Evolutionary conservation across 805 yeast genomes (phyloP).

Genomic region (Suhomyces tanzawaensis): DNA sequence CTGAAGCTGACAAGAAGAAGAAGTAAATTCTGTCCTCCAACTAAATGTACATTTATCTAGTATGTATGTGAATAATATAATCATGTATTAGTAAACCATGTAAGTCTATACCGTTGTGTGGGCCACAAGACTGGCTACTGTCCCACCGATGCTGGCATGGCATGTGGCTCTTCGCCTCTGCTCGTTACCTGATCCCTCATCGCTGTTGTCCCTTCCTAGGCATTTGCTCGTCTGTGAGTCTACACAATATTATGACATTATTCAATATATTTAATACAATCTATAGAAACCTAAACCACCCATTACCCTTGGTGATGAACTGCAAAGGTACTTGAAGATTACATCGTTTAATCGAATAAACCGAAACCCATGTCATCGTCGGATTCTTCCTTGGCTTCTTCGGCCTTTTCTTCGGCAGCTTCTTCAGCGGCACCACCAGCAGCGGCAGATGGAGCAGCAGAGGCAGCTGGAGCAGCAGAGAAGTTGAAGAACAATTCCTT

Average conservation of each 20-base stretch:
- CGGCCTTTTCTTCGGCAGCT: slow-evolving; percentile 26
- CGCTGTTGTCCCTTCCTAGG: too few species aligned
- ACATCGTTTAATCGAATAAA: slow-evolving; percentile 38
- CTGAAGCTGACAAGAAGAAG: slow-evolving; percentile 97
- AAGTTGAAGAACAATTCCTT: slow-evolving; percentile 50
- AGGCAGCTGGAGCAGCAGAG: slow-evolving; percentile 45
- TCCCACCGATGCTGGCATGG: too few species aligned
- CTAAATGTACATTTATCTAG: slow-evolving; percentile 9
- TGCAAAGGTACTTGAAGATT: slow-evolving; percentile 1
- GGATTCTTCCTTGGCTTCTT: slow-evolving; percentile 34
- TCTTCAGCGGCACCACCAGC: slow-evolving; percentile 35
- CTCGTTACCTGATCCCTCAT: too few species aligned
- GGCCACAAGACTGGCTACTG: too few species aligned
- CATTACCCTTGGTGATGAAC: neutral
- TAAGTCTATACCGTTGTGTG: too few species aligned
- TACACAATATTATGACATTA: too few species aligned
- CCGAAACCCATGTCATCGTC: slow-evolving; percentile 46
- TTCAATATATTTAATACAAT: slow-evolving; percentile 1
- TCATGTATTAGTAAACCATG: slow-evolving; percentile 6
- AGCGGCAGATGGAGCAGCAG: slow-evolving; percentile 37
- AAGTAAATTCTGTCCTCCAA: slow-evolving; percentile 52
- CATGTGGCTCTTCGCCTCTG: too few species aligned
- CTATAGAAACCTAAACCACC: slow-evolving; percentile 2
- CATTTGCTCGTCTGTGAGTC: too few species aligned
- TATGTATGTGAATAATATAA: slow-evolving; percentile 6